Conservation (phyloP, 2,329 filamentous ascomycete species). For the Pseudogymnoascus sp. region DNA sequence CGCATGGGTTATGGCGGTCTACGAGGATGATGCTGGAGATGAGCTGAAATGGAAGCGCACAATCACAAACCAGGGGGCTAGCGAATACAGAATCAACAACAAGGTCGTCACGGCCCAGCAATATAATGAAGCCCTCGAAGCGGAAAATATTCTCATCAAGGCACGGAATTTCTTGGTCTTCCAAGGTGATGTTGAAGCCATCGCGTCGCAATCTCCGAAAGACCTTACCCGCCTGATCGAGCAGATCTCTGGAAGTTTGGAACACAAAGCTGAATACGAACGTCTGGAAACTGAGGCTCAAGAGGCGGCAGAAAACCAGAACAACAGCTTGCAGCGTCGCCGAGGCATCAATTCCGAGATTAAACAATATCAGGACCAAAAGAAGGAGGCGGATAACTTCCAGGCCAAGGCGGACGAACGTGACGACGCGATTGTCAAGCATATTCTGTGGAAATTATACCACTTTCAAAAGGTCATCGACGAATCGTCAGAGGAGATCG, state of each 20-base stretch:
- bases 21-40: slow-evolving; percentile 92
- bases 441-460: slow-evolving; percentile 94
- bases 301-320: slow-evolving; percentile 80
- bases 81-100: slow-evolving; percentile 97
- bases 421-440: slow-evolving; percentile 84
- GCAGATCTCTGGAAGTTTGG: slow-evolving; percentile 92
- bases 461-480: slow-evolving; percentile 93
- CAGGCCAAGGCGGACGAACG: slow-evolving; percentile 85
- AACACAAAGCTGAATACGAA: slow-evolving; percentile 93
- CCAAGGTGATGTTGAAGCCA: slow-evolving; percentile 94
- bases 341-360: slow-evolving; percentile 96
- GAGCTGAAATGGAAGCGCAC: slow-evolving; percentile 94
- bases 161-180: slow-evolving; percentile 97
- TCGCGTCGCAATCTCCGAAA: slow-evolving; percentile 89
- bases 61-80: slow-evolving; percentile 81
- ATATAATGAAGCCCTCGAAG: slow-evolving; percentile 88
- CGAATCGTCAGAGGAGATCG: slow-evolving; percentile 81
- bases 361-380: slow-evolving; percentile 95
- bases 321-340: slow-evolving; percentile 79
- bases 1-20: slow-evolving; percentile 99
- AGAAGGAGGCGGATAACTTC: slow-evolving; percentile 89
- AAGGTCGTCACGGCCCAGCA: slow-evolving; percentile 79
- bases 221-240: slow-evolving; percentile 92
- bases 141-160: slow-evolving; percentile 96
- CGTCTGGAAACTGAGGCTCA: slow-evolving; percentile 79